These are phyloP conservation scores for Micractinium conductrix DNA, from an alignment of 139 green algal genomes.

Conservation along the genomic window DNA sequence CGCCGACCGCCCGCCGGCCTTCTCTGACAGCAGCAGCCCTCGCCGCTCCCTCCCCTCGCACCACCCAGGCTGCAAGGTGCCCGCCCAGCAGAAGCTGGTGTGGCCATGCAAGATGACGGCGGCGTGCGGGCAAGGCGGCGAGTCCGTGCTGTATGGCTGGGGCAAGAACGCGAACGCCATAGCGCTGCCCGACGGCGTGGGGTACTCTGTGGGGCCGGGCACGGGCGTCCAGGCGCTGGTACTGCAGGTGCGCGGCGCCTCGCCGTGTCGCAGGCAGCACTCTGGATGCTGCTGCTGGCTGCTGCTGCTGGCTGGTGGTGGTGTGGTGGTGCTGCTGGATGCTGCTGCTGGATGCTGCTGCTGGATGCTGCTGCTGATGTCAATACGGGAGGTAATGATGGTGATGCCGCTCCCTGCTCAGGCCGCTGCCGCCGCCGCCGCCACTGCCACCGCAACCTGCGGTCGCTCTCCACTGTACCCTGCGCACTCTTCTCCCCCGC, in stretches of 20 bases:
- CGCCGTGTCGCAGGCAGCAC: background rate
- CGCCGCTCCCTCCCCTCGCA: no score
- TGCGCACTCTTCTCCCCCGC: background rate
- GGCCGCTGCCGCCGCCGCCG: no score
- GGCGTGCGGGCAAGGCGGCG: slow-evolving; percentile 32
- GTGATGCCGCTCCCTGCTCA: background rate
- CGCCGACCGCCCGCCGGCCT: background rate
- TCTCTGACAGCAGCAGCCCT: no score
- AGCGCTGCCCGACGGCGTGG: slow-evolving; percentile 69
- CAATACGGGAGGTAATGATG: no score
- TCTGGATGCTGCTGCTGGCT: background rate
- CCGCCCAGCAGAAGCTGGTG: slow-evolving; percentile 38
- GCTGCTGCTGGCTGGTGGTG: background rate
- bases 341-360: background rate
- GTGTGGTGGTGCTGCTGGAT: background rate
- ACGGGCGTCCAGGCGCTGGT: slow-evolving; percentile 69
- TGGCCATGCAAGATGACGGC: slow-evolving; percentile 69
- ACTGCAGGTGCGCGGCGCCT: slow-evolving; percentile 59
- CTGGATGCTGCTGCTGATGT: background rate
- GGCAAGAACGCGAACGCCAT: slow-evolving; percentile 79
- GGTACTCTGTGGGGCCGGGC: slow-evolving; percentile 69
- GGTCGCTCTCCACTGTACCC: background rate
- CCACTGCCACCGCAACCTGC: background rate
- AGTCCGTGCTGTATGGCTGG: slow-evolving; percentile 84
- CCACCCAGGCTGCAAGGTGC: slow-evolving; percentile 61